Evolutionary conservation across 805 yeast species (phyloP).

Genomic region (Saccharomycopsis microspora): DNA sequence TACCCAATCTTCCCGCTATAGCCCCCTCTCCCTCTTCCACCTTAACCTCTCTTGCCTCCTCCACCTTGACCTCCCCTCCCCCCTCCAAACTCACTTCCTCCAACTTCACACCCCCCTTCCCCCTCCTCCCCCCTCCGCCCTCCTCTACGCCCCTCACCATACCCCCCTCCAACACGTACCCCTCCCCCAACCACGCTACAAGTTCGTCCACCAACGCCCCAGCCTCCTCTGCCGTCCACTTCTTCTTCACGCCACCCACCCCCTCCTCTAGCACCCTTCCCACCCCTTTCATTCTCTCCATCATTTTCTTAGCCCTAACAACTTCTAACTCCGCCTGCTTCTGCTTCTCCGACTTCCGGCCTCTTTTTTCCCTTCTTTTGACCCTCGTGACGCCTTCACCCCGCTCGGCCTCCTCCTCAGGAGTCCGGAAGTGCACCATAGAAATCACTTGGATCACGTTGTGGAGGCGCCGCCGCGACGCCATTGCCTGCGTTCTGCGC

Average conservation of each 20-base stretch:
- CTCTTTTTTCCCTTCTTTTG: background rate
- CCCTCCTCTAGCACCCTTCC: background rate
- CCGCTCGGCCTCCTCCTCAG: constrained; percentile 41
- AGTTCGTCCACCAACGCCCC: too few relatives aligned
- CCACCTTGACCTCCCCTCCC: background rate
- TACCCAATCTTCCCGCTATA: background rate
- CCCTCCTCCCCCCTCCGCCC: background rate
- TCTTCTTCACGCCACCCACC: background rate
- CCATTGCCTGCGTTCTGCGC: constrained; percentile 60
- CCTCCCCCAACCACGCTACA: too few relatives aligned
- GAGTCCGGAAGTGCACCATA: constrained; percentile 40
- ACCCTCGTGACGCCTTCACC: background rate
- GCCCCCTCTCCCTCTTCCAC: background rate
- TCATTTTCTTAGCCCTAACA: background rate
- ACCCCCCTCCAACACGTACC: background rate
- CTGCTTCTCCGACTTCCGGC: background rate
- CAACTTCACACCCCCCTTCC: background rate
- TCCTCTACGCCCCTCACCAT: background rate
- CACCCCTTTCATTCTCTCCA: background rate
- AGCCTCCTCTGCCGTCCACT: background rate
- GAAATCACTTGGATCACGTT: constrained; percentile 47
- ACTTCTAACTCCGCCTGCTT: background rate
- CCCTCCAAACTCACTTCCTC: background rate
- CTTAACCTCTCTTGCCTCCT: background rate
- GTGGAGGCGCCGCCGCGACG: constrained; percentile 49